Evolutionary conservation across 2,329 filamentous ascomycete species (phyloP).

Genomic region (Sarocladiaceae sp.): DNA sequence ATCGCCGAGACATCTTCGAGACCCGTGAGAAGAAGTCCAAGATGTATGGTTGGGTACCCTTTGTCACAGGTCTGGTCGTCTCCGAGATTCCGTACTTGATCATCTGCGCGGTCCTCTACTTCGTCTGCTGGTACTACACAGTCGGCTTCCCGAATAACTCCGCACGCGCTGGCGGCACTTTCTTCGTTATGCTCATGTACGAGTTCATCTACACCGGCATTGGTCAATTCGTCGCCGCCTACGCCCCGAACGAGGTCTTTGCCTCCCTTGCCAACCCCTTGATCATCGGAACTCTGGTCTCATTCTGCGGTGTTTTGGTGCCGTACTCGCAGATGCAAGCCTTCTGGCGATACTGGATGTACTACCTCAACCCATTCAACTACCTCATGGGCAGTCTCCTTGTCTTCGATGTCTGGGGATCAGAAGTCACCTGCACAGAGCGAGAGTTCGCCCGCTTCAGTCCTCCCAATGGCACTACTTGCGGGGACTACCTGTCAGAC

Average conservation of each 20-base stretch:
- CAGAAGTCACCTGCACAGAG: conserved; percentile 40
- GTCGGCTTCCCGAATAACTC: conserved; percentile 44
- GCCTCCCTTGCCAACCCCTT: conserved; percentile 55
- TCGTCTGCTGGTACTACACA: conserved; percentile 54
- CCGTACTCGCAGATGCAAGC: conserved; percentile 56
- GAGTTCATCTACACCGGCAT: conserved; percentile 58
- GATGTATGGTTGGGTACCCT: conserved; percentile 57
- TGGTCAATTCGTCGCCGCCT: conserved; percentile 60
- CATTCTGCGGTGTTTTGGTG: conserved; percentile 72
- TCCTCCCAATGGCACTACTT: conserved; percentile 48
- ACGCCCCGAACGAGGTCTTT: conserved; percentile 57
- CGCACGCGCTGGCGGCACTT: conserved; percentile 43
- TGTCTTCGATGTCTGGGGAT: conserved; percentile 45
- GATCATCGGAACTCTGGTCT: conserved; percentile 54
- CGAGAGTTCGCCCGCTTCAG: conserved; percentile 48
- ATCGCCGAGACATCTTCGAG: conserved; percentile 54
- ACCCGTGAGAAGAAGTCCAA: conserved; percentile 56
- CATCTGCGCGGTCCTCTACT: conserved; percentile 43
- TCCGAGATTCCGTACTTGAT: conserved; percentile 43
- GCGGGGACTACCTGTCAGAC: conserved; percentile 49
- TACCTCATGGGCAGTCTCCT: conserved; percentile 56
- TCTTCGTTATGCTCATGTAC: conserved; percentile 55
- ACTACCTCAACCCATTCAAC: conserved; percentile 55
- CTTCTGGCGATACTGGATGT: conserved; percentile 66
- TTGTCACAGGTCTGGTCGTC: conserved; percentile 48